Evolutionary conservation across 2,329 filamentous ascomycete species (phyloP).

Genomic region (Fusarium sp.): DNA sequence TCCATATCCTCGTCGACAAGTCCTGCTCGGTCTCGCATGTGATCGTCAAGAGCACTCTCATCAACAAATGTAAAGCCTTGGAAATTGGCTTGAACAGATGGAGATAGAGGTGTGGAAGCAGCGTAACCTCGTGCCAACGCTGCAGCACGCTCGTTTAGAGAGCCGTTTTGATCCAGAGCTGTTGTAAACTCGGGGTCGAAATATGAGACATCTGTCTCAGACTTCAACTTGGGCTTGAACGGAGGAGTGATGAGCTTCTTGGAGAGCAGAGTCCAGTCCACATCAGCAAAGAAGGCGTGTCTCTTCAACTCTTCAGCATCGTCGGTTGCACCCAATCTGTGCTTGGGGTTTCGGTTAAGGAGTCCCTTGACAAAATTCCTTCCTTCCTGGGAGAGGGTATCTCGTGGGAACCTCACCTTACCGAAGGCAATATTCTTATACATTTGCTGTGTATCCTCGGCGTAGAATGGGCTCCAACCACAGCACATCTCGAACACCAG

Average conservation of each 20-base stretch:
- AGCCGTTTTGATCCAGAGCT: conserved; percentile 86
- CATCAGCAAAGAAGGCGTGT: conserved; percentile 93
- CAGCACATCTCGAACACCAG: conserved; percentile 99
- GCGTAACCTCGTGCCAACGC: conserved; percentile 87
- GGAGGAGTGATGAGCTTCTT: conserved; percentile 95
- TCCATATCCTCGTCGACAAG: conserved; percentile 71
- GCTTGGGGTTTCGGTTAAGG: conserved; percentile 95
- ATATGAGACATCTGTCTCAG: conserved; percentile 95
- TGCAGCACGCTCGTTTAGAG: conserved; percentile 90
- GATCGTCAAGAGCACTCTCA: conserved; percentile 91
- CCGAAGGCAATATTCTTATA: conserved; percentile 99
- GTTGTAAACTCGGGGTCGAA: conserved; percentile 99
- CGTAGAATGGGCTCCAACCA: conserved; percentile 98
- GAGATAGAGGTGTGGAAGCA: conserved; percentile 91
- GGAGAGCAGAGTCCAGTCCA: conserved; percentile 88
- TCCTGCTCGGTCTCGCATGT: conserved; percentile 70
- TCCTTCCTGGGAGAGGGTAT: conserved; percentile 93
- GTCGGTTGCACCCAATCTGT: conserved; percentile 88
- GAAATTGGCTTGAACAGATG: conserved; percentile 97
- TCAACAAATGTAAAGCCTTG: conserved; percentile 99
- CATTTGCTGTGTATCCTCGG: conserved; percentile 99
- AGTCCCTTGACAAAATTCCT: conserved; percentile 98
- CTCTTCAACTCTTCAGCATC: conserved; percentile 95
- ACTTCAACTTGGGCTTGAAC: conserved; percentile 97
- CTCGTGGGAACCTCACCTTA: conserved; percentile 95